Percentiles rank a stretch among this genome's conserved stretches.
phyloP scores from a whole-genome alignment of 148 eudicot species.

The Fagopyrum homotropicum region DNA sequence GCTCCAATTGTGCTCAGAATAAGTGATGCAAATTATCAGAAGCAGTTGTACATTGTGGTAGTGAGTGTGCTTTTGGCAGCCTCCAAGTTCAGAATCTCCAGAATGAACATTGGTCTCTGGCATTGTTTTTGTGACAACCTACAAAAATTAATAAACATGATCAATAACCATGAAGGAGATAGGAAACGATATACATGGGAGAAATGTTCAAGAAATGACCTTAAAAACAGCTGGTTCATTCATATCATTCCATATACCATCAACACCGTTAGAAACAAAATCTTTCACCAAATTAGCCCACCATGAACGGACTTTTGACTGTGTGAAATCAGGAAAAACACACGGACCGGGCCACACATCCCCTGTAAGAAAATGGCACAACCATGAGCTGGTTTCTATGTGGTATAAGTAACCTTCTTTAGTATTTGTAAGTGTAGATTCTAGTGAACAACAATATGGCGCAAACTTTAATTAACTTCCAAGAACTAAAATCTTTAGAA shows the following conservation, averaged over 20 bases:
- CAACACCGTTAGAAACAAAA: slow-evolving; percentile 76
- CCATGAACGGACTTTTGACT: slow-evolving; percentile 85
- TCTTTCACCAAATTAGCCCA: slow-evolving; percentile 88
- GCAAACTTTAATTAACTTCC: background rate
- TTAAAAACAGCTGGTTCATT: slow-evolving; percentile 95
- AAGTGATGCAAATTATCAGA: slow-evolving; percentile 8
- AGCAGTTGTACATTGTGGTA: slow-evolving; percentile 74
- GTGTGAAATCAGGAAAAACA: slow-evolving; percentile 93
- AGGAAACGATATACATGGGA: slow-evolving; percentile 1
- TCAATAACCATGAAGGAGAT: background rate
- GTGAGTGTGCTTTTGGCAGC: slow-evolving; percentile 74
- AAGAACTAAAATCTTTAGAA: background rate
- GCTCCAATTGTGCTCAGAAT: background rate
- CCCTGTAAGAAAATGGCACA: slow-evolving; percentile 33
- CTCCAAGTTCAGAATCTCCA: slow-evolving; percentile 89
- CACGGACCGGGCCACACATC: slow-evolving; percentile 99
- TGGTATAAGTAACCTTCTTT: background rate
- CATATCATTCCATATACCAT: slow-evolving; percentile 99
- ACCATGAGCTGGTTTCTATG: background rate
- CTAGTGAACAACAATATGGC: background rate
- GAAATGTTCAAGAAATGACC: slow-evolving; percentile 32
- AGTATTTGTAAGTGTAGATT: background rate
- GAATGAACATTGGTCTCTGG: slow-evolving; percentile 85
- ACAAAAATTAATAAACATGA: slow-evolving; percentile 6
- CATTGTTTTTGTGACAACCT: slow-evolving; percentile 88